Base-by-base conservation (phyloP, 768 basidiomycete genomes). In the Agrocybe chaxingu region DNA sequence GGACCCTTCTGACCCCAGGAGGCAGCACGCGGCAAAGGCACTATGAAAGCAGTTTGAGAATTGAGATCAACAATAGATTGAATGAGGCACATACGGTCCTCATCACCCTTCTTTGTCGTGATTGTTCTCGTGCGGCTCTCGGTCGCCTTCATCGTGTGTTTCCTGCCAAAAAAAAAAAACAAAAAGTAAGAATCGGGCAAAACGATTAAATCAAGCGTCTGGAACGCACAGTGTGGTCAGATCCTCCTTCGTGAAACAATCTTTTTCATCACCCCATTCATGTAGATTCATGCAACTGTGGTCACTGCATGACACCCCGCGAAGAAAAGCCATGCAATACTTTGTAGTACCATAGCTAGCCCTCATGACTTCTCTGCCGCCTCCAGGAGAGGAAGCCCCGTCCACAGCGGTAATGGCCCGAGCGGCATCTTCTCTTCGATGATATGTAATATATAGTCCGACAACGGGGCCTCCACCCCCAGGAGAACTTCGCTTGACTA, bases 231-330 rank as follows among this genome's bases (percentile, higher is more conserved):
- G 70, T 0, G 94, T 96, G 19, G 92, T 88, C 51, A 96, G 73
- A 68, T 98, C 96, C 66, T 98, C 94, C 70, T 95, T 95, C 1
- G 95, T 94, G 64, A 97, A 95, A 62, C 92, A 95, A 67, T 99
- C 97, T 49, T 92, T 89, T 69, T 98, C 96, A 54, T 98, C 97
- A 32, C 95, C 97, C 92, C 93, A 97, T 66, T 98, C 97, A 64
- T 99, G 97, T 39, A 95, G 72, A 65, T 91, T 89, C 85, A 95
- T 87, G 69, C 97, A 99, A 56, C 81, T 85, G 59, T 89, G 87
- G 61, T 92, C 92, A 51, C 84, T 79, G 68, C 97, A 99, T 52
- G 78, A 77, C 33, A 81, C 78, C 13, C 91, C 85, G 37, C 95
- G 88, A 53, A 99, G 79, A 66, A 97, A 98, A 3, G 85, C 77